A percentile compares a stretch with the other conserved stretches of the same genome.
These are phyloP conservation scores for Pseudogymnoascus sp. DNA, from an alignment of 2,329 filamentous ascomycete species.

Conservation along the genomic window DNA sequence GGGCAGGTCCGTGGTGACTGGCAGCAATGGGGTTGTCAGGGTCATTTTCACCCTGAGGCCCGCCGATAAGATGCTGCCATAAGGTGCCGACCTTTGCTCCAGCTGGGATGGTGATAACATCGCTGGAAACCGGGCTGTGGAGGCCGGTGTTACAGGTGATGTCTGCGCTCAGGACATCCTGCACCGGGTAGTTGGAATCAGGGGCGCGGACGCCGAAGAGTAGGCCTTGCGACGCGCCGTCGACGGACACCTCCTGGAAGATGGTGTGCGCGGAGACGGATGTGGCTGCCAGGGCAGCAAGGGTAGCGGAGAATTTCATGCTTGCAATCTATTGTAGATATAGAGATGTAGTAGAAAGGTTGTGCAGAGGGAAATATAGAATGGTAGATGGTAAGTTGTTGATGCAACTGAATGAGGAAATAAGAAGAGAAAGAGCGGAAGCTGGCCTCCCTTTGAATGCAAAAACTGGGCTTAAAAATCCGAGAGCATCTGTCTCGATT, in stretches of 20 bases:
- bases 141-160: slow-evolving; percentile 40
- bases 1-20: slow-evolving; percentile 37
- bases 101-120: slow-evolving; percentile 37
- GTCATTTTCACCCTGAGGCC: slow-evolving; percentile 35
- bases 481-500: not conserved
- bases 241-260: slow-evolving; percentile 39
- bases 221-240: slow-evolving; percentile 40
- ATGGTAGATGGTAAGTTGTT: not conserved
- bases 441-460: not conserved
- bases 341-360: not conserved
- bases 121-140: slow-evolving; percentile 28
- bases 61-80: slow-evolving; percentile 44
- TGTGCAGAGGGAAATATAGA: not conserved
- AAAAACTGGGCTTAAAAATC: not conserved
- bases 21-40: slow-evolving; percentile 40
- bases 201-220: slow-evolving; percentile 42
- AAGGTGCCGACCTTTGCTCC: slow-evolving; percentile 40
- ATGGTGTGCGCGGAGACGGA: slow-evolving; percentile 33
- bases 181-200: slow-evolving; percentile 40
- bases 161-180: slow-evolving; percentile 36
- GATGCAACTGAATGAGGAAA: not conserved
- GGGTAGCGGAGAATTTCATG: not conserved
- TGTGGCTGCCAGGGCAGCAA: slow-evolving; percentile 19
- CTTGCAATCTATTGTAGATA: not conserved
- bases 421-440: not conserved